Evolutionary conservation across 1,139 yeast genomes (phyloP).

Genomic region (Taiozyma onychis): DNA sequence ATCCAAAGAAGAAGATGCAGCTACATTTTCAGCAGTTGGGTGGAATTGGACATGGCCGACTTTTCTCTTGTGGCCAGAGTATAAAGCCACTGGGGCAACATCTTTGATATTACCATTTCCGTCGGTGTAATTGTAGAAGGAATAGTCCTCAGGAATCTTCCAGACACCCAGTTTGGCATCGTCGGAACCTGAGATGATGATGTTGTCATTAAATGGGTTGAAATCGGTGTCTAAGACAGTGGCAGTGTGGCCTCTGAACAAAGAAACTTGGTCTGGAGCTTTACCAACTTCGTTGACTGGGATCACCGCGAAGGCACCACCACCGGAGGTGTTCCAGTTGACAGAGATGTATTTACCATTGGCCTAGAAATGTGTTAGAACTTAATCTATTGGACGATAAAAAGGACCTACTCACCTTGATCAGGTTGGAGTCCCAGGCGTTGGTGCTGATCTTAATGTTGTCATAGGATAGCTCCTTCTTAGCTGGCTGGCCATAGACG

Average conservation of each 20-base stretch:
- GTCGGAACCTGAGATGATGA: slow-evolving; percentile 82
- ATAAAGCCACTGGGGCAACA: slow-evolving; percentile 59
- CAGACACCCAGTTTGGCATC: slow-evolving; percentile 86
- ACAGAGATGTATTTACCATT: slow-evolving; percentile 84
- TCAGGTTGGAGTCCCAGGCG: slow-evolving; percentile 93
- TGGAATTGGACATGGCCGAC: slow-evolving; percentile 92
- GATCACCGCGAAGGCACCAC: slow-evolving; percentile 93
- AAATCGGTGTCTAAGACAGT: slow-evolving; percentile 90
- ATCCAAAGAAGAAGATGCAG: slow-evolving; percentile 89
- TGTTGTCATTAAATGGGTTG: slow-evolving; percentile 77
- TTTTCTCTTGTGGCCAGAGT: slow-evolving; percentile 85
- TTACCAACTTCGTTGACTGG: slow-evolving; percentile 88
- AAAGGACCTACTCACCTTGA: slow-evolving; percentile 37
- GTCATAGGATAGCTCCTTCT: slow-evolving; percentile 84
- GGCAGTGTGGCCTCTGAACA: slow-evolving; percentile 94
- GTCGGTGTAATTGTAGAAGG: slow-evolving; percentile 56
- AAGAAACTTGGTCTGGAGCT: slow-evolving; percentile 87
- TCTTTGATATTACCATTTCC: slow-evolving; percentile 64
- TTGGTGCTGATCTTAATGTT: slow-evolving; percentile 80
- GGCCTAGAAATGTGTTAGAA: slow-evolving; percentile 27
- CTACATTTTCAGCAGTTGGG: slow-evolving; percentile 79
- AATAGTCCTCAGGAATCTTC: slow-evolving; percentile 78
- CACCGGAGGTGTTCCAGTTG: slow-evolving; percentile 94
- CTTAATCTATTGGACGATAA: background rate
- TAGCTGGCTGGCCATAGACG: slow-evolving; percentile 88